Conservation (phyloP, 176 grass and related monocot genomes). For the Echinochloa phyllopogon region DNA sequence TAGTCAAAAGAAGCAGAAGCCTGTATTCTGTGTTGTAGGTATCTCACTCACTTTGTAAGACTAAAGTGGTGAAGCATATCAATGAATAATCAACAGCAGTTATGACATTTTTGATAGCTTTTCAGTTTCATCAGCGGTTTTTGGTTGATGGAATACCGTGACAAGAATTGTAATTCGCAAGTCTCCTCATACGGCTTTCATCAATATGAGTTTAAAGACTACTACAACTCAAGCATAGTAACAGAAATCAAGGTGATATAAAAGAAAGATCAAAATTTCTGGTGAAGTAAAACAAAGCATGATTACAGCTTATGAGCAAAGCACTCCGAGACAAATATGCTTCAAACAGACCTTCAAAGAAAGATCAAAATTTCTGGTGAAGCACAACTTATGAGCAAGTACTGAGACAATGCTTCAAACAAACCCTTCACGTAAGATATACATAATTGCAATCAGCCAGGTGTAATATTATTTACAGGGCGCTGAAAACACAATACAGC, state of each 20-base stretch:
- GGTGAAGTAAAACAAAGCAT: not conserved
- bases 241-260: not conserved
- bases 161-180: not conserved
- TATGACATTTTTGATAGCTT: not conserved
- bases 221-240: not conserved
- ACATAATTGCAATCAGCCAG: conserved; percentile 2
- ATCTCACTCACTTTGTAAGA: conserved; percentile 54
- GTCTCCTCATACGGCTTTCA: not conserved
- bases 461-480: conserved; percentile 16
- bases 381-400: not conserved
- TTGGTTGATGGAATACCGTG: not conserved
- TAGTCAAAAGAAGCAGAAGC: conserved; percentile 41
- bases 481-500: conserved; percentile 19
- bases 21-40: conserved; percentile 20
- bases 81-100: conserved; percentile 12
- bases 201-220: not conserved
- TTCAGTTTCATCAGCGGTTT: not conserved
- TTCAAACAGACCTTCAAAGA: not conserved
- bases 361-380: not conserved
- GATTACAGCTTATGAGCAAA: not conserved
- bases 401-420: conserved; percentile 23
- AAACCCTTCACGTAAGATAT: not conserved
- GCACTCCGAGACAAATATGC: conserved; percentile 1
- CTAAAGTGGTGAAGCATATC: conserved; percentile 42
- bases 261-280: not conserved